Evolutionary conservation across 805 yeast genomes (phyloP).

Genomic region (Schwanniomyces pseudopolymorphus): DNA sequence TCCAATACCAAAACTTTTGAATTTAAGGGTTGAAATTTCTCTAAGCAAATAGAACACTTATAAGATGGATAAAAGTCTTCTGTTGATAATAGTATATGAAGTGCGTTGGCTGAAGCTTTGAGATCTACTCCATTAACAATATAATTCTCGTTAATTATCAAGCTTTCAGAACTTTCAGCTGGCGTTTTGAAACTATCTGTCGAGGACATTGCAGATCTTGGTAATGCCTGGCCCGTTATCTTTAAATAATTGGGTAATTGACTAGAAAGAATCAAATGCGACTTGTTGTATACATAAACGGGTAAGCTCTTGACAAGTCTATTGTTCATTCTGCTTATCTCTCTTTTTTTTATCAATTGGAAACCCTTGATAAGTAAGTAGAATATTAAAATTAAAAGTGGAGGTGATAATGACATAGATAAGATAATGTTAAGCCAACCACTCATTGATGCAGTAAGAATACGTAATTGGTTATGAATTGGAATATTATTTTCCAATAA

Average conservation of each 20-base stretch:
- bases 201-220: slow-evolving; percentile 6
- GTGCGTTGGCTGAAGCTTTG: slow-evolving; percentile 13
- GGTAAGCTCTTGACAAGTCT: slow-evolving; percentile 35
- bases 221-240: slow-evolving; percentile 24
- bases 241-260: slow-evolving; percentile 29
- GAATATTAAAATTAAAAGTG: slow-evolving; percentile 34
- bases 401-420: slow-evolving; percentile 45
- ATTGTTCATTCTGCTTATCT: slow-evolving; percentile 25
- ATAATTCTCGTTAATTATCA: slow-evolving; percentile 26
- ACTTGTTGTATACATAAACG: slow-evolving; percentile 35
- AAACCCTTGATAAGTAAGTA: slow-evolving; percentile 30
- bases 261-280: slow-evolving; percentile 30
- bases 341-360: slow-evolving; percentile 26
- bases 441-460: slow-evolving; percentile 36
- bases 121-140: slow-evolving; percentile 42
- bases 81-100: slow-evolving; percentile 25
- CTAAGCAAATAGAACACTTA: slow-evolving; percentile 63
- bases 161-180: slow-evolving; percentile 22
- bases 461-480: slow-evolving; percentile 11
- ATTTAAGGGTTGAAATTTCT: slow-evolving; percentile 46
- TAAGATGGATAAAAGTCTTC: slow-evolving; percentile 41
- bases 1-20: slow-evolving; percentile 52
- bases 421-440: slow-evolving; percentile 37
- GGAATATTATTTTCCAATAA: slow-evolving; percentile 9
- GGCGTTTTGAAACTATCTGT: slow-evolving; percentile 5